Conservation (phyloP, 2,329 filamentous ascomycete species). For the Xylariaceae sp. region DNA sequence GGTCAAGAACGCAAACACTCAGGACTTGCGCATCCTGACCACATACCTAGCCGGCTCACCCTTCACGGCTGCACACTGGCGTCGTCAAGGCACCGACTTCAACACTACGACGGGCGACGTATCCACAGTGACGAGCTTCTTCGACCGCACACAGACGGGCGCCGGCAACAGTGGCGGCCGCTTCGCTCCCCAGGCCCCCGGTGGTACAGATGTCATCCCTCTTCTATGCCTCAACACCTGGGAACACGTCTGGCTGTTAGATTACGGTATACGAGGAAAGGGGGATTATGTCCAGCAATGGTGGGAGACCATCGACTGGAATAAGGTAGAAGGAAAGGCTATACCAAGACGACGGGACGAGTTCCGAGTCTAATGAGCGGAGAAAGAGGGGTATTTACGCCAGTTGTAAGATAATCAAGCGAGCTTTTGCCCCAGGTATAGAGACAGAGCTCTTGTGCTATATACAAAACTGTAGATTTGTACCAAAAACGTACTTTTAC, state of each 20-base stretch:
- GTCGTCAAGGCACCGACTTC: constrained; percentile 72
- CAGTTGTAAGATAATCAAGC: constrained; percentile 23
- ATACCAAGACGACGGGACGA: not conserved
- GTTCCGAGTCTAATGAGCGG: not conserved
- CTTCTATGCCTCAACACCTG: constrained; percentile 93
- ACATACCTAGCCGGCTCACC: constrained; percentile 94
- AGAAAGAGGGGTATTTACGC: constrained; percentile 4
- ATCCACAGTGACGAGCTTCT: constrained; percentile 45
- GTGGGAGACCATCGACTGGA: constrained; percentile 92
- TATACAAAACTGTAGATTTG: constrained; percentile 24
- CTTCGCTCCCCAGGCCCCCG: constrained; percentile 57
- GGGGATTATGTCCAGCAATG: constrained; percentile 75
- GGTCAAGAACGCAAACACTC: constrained; percentile 62
- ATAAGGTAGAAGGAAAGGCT: constrained; percentile 63
- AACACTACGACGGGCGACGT: constrained; percentile 62
- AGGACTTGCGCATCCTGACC: constrained; percentile 71
- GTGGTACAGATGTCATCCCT: constrained; percentile 73
- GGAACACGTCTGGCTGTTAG: constrained; percentile 90
- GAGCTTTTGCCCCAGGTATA: not conserved
- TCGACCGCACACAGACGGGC: constrained; percentile 47
- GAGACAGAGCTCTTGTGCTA: constrained; percentile 16
- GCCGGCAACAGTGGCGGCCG: constrained; percentile 35
- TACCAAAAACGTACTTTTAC: constrained; percentile 9
- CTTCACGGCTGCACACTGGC: constrained; percentile 83
- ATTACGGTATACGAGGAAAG: constrained; percentile 81